Conservation (phyloP, 2,329 filamentous ascomycete species). For the Hirsutella minnesotensis region DNA sequence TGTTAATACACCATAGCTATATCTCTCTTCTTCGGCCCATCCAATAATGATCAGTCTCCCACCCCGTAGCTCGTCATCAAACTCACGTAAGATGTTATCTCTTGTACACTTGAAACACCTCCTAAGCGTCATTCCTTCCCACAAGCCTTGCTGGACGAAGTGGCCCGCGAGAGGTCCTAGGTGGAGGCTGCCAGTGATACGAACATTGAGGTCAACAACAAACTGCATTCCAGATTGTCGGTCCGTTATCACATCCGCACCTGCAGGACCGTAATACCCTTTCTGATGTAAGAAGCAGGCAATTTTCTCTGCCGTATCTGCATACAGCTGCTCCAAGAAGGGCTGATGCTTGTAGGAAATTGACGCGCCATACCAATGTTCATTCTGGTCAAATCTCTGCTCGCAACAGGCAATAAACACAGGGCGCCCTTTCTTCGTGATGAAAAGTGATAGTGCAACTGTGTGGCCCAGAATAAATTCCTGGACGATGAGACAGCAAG, state of each 20-base stretch:
- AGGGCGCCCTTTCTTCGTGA: background rate
- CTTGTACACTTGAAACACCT: no score
- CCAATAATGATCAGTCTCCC: no score
- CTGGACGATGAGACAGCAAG: no score
- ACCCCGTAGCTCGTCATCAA: no score
- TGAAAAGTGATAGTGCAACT: background rate
- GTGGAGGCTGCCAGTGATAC: background rate
- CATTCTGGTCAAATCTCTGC: background rate
- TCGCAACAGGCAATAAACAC: no score
- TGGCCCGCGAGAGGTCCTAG: background rate
- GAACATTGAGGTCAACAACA: background rate
- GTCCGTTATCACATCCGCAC: background rate
- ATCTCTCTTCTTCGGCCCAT: no score
- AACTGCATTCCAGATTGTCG: background rate
- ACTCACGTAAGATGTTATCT: no score
- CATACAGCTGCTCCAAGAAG: background rate
- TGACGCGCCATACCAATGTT: background rate
- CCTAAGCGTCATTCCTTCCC: no score
- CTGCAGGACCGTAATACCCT: background rate
- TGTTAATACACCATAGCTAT: no score
- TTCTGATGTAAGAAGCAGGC: background rate
- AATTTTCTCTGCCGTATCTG: background rate
- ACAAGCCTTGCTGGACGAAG: no score
- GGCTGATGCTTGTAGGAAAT: background rate
- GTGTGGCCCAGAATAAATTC: no score